These are phyloP conservation scores for Dacryopinax primogenitus DNA, from an alignment of 768 basidiomycete species.

Conservation along the genomic window DNA sequence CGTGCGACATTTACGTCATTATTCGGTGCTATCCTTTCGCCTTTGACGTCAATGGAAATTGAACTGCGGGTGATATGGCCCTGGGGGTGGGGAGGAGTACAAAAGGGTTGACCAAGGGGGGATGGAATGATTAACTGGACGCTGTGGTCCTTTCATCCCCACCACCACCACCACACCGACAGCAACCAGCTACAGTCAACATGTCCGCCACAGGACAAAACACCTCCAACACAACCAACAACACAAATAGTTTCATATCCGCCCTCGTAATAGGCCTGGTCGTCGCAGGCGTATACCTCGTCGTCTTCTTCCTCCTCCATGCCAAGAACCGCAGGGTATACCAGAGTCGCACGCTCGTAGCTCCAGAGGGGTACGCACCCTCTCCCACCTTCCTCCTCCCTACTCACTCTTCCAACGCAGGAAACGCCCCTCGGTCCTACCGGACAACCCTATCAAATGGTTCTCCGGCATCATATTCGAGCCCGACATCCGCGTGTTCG, in stretches of 20 bases:
- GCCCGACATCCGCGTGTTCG: conserved; percentile 11
- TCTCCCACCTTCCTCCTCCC: not conserved
- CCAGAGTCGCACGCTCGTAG: conserved; percentile 8
- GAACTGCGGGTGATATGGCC: too few species aligned
- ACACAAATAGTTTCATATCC: conserved; percentile 10
- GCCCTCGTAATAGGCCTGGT: conserved; percentile 11
- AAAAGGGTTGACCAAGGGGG: too few species aligned
- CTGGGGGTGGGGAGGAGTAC: too few species aligned
- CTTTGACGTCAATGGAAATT: too few species aligned
- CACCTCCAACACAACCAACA: conserved; percentile 5
- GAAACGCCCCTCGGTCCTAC: conserved; percentile 3
- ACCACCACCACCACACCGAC: too few species aligned
- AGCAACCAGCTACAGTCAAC: too few species aligned
- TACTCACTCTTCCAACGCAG: not conserved
- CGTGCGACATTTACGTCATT: too few species aligned
- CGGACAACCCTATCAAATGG: conserved; percentile 8
- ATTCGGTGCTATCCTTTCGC: too few species aligned
- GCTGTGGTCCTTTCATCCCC: too few species aligned
- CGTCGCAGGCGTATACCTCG: conserved; percentile 9
- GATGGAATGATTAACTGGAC: too few species aligned
- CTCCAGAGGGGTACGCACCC: not conserved
- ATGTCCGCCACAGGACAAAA: conserved; percentile 4
- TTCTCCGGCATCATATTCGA: conserved; percentile 5
- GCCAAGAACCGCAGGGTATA: conserved; percentile 2
- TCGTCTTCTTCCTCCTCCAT: conserved; percentile 11